Base-by-base conservation (phyloP, 2,329 filamentous ascomycete species). In the Colletotrichum siamense region DNA sequence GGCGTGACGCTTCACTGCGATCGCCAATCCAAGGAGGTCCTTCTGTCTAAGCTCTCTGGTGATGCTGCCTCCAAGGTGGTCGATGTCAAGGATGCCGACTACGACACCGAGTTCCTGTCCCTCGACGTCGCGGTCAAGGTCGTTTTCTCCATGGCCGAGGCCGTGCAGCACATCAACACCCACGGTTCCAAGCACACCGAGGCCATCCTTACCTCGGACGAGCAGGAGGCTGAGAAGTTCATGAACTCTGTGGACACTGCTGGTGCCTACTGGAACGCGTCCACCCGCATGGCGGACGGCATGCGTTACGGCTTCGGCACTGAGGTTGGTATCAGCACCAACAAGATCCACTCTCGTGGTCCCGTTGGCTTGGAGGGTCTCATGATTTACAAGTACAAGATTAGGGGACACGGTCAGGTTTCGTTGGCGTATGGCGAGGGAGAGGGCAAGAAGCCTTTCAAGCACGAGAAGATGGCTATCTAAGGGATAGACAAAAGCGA, bases 241-340 rank as follows among this genome's bases (percentile, higher is more conserved):
- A 95, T 98, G 91, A 91, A 92, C 61, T 92, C 92, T 75, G 92
- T 99, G 67, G 97, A 99, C 86, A 95, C 95, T 32, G 94, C 96
- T 0, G 96, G 96, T 69, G 96, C 96, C 22, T 99, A 98, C 89
- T 98, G 96, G 96, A 99, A 99, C 84, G 95, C 96, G 9, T 98
- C 95, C 28, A 98, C 95, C 10, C 92, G 97, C 67, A 96, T 99
- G 87, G 96, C 96, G 8, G 97, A 99, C 84, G 97, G 97, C 9
- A 98, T 98, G 94, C 91, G 97, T 57, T 99, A 98, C 84, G 97
- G 97, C 9, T 99, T 99, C 85, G 97, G 97, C 64, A 99, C 97
- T 0, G 97, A 99, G 86, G 97, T 99, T 28, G 97, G 97, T 71
- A 99, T 99, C 86, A 98, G 95, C 87, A 99, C 97, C 66, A 99